phyloP scores from a whole-genome alignment of 2,329 filamentous ascomycete species.

The Sporothrix globosa region DNA sequence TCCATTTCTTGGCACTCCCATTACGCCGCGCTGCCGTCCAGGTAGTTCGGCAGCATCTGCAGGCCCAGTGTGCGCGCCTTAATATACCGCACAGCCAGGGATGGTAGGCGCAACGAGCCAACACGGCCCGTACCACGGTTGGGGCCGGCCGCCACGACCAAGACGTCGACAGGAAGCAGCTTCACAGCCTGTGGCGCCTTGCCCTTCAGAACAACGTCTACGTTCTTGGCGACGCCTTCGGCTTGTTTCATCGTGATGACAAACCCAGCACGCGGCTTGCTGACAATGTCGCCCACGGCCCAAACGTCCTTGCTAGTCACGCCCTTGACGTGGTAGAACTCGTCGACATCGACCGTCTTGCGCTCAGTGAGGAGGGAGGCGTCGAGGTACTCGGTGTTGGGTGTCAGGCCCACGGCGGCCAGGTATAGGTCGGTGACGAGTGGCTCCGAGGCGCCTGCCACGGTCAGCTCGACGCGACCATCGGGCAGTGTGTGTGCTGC shows the following conservation, averaged over 20 bases:
- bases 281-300: conserved; percentile 59
- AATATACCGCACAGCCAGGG: conserved; percentile 54
- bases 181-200: conserved; percentile 52
- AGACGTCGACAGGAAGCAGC: conserved; percentile 53
- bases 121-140: conserved; percentile 55
- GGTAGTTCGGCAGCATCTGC: conserved; percentile 51
- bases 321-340: conserved; percentile 53
- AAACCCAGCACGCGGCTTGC: conserved; percentile 52
- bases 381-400: conserved; percentile 60
- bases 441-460: conserved; percentile 51
- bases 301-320: conserved; percentile 49
- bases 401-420: conserved; percentile 57
- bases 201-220: conserved; percentile 53
- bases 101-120: conserved; percentile 52
- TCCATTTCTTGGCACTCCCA: neutral
- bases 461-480: conserved; percentile 54
- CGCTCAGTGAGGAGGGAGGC: conserved; percentile 49
- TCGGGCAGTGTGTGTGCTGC: conserved; percentile 43
- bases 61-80: conserved; percentile 57
- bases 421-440: conserved; percentile 56
- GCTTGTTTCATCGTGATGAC: conserved; percentile 57
- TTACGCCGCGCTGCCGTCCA: conserved; percentile 51
- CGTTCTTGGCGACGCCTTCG: conserved; percentile 57
- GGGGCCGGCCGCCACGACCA: conserved; percentile 55
- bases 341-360: conserved; percentile 56